Base-by-base conservation (phyloP, 768 basidiomycete species). In the Polyporus arcularius region DNA sequence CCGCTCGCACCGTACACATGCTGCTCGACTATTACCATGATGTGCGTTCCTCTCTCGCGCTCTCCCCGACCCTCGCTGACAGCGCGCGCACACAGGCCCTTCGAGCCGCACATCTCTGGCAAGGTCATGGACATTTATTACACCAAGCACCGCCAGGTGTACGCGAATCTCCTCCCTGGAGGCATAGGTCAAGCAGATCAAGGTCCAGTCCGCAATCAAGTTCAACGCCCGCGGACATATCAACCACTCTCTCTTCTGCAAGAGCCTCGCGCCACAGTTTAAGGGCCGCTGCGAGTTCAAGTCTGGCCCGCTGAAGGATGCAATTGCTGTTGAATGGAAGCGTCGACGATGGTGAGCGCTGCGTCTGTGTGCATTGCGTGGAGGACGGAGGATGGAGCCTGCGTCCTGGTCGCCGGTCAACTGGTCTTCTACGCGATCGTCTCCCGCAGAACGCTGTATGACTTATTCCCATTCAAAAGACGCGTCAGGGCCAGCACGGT, bases 201-300 rank as follows among this genome's bases (percentile, higher is more conserved):
- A 83, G 3, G 83, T 98, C 16, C 96, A 98, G 74, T 78, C 89
- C 15, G 95, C 96, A 8, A 79, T 99, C 72, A 98, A 94, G 78
- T 99, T 98, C 78, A 96, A 97, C 74, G 96, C 96, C n/a, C 95
- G 96, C 70, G 93, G 93, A 3, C 94, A 96, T 71, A 93, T 96
- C 73, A 97, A 97, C 76, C 95, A 96, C 75, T 86, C 94, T 14
- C 80, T 98, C 38, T 99, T 99, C 83, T 99, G 97, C 97, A 92
- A 89, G 76, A 98, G 96, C 76, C 85, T 99, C 65, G 90, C 94
- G 0, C 97, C 97, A 3, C 74, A 76, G 26, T 75, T 75, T 53
- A 72, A 73, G 43, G 83, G 81, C 10, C 90, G 90, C 43, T 90
- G 91, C 10, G 79, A 84, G 67, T 78, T 94, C 40, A 71, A 71